Base-by-base conservation (phyloP, 305 asterid species). In the Plantago coronopus region DNA sequence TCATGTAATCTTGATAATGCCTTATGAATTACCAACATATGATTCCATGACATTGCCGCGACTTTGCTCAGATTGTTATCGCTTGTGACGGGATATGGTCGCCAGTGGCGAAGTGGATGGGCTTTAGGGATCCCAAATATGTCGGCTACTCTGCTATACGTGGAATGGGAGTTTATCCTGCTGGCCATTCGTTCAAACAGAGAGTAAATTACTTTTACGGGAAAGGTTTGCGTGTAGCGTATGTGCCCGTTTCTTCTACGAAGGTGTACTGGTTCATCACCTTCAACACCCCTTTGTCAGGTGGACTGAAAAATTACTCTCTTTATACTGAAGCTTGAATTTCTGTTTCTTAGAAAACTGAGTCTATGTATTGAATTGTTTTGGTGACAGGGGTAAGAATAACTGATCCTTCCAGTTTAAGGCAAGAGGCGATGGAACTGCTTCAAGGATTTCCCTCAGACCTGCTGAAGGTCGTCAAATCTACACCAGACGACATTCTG, bases 91-190 rank as follows among this genome's bases (percentile, higher is more conserved):
- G 98, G 49, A 76, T 81, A 69, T 73, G 91, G 53, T 91, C 98
- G 57, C 89, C 91, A n/a, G 95, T 83, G 71, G 97, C 97, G 18
- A 83, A 81, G 67, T 86, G 90, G 94, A 84, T 91, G 95, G 98
- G 98, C 57, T 91, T 86, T 58, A 46, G 76, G 2, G 89, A 88
- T 45, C 79, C 97, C 25, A 86, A 62, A 58, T 91, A 88, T 17
- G 97, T 75, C 1, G 98, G 98, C 15, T 79, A 91, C 55, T 70
- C 81, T 69, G 95, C 95, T 59, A 62, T 88, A 13, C 93, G 95
- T n/a, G 98, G 98, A 40, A 85, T 91, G 2, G 97, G 87, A 54
- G 48, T 43, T 68, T 91, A 76, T 77, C 89, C 97, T 2, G 62
- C 83, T 5, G 97, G 97, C 19, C 95, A 88, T 45, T 84, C 89